A percentile compares a stretch with the other conserved stretches of the same genome.
Conservation (phyloP, 441 rosid genomes). For the Brassica balearica region DNA sequence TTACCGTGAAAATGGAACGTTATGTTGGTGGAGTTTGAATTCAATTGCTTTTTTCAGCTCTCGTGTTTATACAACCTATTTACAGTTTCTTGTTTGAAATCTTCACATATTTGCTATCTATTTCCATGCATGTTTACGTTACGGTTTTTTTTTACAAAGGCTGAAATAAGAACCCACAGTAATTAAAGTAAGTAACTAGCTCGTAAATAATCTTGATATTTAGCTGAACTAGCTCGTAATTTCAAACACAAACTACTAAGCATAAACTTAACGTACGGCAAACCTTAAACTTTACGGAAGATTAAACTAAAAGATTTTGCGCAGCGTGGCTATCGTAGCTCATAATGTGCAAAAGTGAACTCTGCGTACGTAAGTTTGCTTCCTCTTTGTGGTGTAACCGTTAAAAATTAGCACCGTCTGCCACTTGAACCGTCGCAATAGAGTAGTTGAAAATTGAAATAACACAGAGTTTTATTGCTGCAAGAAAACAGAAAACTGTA, state of each 20-base stretch:
- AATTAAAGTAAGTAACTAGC: neutral
- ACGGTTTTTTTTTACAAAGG: neutral
- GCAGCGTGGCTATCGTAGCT: too few relatives aligned
- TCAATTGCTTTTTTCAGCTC: neutral
- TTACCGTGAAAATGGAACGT: constrained; percentile 25
- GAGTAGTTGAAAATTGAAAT: too few relatives aligned
- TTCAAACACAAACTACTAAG: neutral
- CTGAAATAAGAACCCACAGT: neutral
- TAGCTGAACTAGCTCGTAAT: neutral
- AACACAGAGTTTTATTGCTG: neutral
- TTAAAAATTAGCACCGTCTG: too few relatives aligned
- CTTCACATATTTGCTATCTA: neutral
- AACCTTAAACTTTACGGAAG: neutral
- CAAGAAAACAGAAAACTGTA: neutral
- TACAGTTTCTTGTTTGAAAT: neutral
- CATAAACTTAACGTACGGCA: neutral
- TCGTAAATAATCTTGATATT: too few relatives aligned
- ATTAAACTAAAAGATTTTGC: too few relatives aligned
- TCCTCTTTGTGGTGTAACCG: neutral
- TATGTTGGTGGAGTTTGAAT: constrained; percentile 27
- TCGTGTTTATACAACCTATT: neutral
- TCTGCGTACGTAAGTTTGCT: too few relatives aligned
- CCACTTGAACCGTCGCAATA: too few relatives aligned
- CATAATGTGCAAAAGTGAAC: too few relatives aligned
- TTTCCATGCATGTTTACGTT: neutral